Evolutionary conservation across 2,329 filamentous ascomycete species (phyloP).

Genomic region (Botrytis sinoallii): DNA sequence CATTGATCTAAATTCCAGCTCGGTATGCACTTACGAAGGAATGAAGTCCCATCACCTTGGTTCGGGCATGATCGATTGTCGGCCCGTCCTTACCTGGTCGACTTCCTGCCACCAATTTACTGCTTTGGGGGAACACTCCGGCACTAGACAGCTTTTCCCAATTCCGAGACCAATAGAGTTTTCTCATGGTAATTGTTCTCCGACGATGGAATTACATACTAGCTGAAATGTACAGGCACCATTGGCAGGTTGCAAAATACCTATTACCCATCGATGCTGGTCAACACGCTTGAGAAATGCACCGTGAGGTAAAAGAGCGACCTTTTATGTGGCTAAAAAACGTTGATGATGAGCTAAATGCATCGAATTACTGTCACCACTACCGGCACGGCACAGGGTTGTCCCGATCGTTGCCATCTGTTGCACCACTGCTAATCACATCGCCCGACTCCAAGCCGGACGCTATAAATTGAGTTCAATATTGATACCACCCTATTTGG

Average conservation of each 20-base stretch:
- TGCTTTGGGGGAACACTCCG: neutral
- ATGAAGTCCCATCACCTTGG: constrained; percentile 14
- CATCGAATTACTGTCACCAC: neutral
- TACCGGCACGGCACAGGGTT: neutral
- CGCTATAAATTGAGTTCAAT: neutral
- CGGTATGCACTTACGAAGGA: neutral
- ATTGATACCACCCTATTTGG: neutral
- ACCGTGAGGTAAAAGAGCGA: neutral
- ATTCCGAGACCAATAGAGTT: neutral
- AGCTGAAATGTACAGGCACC: neutral
- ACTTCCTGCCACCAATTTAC: constrained; percentile 16
- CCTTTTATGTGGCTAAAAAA: neutral
- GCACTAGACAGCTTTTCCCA: neutral
- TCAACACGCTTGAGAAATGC: neutral
- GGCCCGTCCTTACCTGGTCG: constrained; percentile 1
- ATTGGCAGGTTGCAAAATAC: neutral
- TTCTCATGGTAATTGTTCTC: neutral
- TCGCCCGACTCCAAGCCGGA: neutral
- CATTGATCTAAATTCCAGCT: neutral
- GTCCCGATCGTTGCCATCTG: neutral
- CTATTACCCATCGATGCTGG: neutral
- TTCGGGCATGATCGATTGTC: constrained; percentile 18
- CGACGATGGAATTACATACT: neutral
- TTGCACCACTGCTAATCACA: neutral
- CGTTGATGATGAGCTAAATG: neutral